Conservation (phyloP, 495 filamentous ascomycete species). For the Penicillium maclennaniae region DNA sequence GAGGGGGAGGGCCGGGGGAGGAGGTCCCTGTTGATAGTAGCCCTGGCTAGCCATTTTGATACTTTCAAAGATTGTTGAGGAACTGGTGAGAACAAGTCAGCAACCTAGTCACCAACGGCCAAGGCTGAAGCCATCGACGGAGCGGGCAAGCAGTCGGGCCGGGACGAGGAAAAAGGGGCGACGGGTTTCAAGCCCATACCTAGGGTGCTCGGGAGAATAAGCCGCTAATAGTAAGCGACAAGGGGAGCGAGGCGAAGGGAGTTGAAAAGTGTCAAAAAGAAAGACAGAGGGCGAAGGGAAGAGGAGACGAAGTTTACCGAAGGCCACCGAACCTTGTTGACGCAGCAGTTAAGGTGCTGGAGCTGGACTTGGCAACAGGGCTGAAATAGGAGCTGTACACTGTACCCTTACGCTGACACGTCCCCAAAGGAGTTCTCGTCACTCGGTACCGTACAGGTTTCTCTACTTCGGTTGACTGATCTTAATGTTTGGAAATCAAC, state of each 20-base stretch:
- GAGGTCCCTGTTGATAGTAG: conserved; percentile 35
- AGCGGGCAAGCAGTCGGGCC: not conserved
- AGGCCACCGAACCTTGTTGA: conserved; percentile 2
- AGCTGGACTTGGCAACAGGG: not conserved
- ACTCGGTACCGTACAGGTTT: too few species aligned
- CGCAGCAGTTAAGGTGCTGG: not conserved
- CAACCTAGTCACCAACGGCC: not conserved
- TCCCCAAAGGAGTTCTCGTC: too few species aligned
- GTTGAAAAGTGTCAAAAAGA: conserved; percentile 2
- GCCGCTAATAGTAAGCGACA: conserved; percentile 8
- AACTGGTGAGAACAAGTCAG: conserved; percentile 3
- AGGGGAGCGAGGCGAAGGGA: conserved; percentile 2
- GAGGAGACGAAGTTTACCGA: conserved; percentile 23
- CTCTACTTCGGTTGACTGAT: not conserved
- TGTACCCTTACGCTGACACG: too few species aligned
- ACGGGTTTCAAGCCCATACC: conserved; percentile 15
- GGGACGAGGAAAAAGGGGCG: not conserved
- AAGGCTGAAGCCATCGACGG: not conserved
- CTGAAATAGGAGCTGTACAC: not conserved
- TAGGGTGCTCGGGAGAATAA: conserved; percentile 4
- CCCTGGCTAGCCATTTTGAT: conserved; percentile 45
- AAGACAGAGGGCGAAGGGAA: conserved; percentile 12
- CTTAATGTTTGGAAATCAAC: too few species aligned
- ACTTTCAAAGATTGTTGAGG: conserved; percentile 1
- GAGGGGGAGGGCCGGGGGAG: conserved; percentile 21